Percentiles rank a stretch among this genome's conserved stretches.
Evolutionary conservation across 2,329 filamentous ascomycete genomes (phyloP).

Genomic region (Microsporum audouinii): DNA sequence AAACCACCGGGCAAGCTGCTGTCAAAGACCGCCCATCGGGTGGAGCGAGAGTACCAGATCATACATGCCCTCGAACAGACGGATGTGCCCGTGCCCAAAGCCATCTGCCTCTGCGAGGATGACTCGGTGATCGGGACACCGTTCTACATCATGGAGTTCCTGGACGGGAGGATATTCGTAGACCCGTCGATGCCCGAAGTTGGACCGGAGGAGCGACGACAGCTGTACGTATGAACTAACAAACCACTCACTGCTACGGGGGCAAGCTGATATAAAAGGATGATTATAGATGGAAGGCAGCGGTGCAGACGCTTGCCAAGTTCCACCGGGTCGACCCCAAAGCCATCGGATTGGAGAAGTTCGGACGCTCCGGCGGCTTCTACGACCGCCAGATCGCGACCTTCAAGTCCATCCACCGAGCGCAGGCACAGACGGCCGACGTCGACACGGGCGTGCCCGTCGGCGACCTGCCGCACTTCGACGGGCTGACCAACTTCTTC

Average conservation of each 20-base stretch:
- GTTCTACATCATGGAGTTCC: slow-evolving; percentile 95
- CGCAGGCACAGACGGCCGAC: slow-evolving; percentile 65
- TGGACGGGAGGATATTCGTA: slow-evolving; percentile 87
- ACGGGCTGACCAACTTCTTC: slow-evolving; percentile 71
- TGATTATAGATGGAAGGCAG: slow-evolving; percentile 59
- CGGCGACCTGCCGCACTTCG: slow-evolving; percentile 71
- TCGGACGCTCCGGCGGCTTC: slow-evolving; percentile 65
- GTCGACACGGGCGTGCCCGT: slow-evolving; percentile 65
- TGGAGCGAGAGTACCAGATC: slow-evolving; percentile 89
- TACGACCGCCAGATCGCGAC: slow-evolving; percentile 79
- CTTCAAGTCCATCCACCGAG: slow-evolving; percentile 63
- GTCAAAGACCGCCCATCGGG: slow-evolving; percentile 87
- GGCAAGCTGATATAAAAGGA: not conserved
- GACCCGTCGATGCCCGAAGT: slow-evolving; percentile 72
- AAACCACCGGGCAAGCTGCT: slow-evolving; percentile 92
- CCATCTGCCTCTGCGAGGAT: slow-evolving; percentile 80
- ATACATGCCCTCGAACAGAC: slow-evolving; percentile 70
- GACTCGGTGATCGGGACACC: slow-evolving; percentile 67
- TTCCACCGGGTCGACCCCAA: slow-evolving; percentile 65
- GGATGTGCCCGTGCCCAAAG: slow-evolving; percentile 73
- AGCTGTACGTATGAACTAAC: slow-evolving; percentile 44
- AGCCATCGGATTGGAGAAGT: slow-evolving; percentile 56
- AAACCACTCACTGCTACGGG: no score
- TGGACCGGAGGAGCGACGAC: slow-evolving; percentile 54
- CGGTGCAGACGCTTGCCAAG: slow-evolving; percentile 69